Base-by-base conservation (phyloP, 2,329 filamentous ascomycete species). In the Penicillium sp. region DNA sequence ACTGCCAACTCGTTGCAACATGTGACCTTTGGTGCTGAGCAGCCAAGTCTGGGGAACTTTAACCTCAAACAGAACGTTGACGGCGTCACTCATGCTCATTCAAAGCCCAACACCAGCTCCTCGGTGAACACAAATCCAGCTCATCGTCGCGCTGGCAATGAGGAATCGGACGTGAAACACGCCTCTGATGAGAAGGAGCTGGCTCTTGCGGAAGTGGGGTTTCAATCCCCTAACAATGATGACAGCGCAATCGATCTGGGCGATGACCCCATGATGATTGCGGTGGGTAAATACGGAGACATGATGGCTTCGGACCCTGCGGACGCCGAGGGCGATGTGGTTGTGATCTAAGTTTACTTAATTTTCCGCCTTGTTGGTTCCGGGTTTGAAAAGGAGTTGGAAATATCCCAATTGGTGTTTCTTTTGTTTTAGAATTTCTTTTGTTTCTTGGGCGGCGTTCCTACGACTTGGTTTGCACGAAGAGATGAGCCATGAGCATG, bases 171-270 rank as follows among this genome's bases (percentile, higher is more conserved):
- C 20, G 46, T 50, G 6, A 64, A 64, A 45, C 52, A 57, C 20
- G 46, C 45, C 31, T 50, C 51, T 3, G 49, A 44, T 29, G 58
- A 63, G 29, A 73, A 56, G 74, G 70, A 60, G 71, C 80, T 63
- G 73, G 73, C 54, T 63, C 75, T 77, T 23, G 62, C 74, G 50
- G 76, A 78, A 15, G 44, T 61, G 8, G 57, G 49, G 24, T 66
- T 70, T 42, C 64, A 66, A 53, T 58, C 59, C 6, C 57, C 64
- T 13, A 70, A 69, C 50, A 71, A 85, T 53, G 86, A 89, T 57
- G 87, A 89, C 57, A 89, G 86, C 61, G 86, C 85, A 1, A 89
- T 89, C 52, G 84, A 84, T 27, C 84, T 89, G 59, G 72, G 72
- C 38, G 69, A 73, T 25, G 72, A 74, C 45, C 70, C 72, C 4